Evolutionary conservation across 805 yeast species (phyloP).

Genomic region (Aciculoconidium aculeatum): DNA sequence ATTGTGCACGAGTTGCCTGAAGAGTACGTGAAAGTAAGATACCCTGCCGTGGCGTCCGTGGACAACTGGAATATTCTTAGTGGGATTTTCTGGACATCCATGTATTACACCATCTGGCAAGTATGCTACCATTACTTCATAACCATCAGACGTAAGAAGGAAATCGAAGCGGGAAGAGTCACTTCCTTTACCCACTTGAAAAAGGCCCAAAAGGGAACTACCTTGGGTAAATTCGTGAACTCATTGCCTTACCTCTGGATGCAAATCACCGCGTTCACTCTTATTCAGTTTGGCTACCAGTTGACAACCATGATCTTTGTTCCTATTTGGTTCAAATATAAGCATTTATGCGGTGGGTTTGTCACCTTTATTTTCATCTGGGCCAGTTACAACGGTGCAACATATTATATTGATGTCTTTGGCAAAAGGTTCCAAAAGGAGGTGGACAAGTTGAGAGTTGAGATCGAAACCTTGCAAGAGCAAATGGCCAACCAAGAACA

Average conservation of each 20-base stretch:
- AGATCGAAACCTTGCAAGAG: constrained; percentile 58
- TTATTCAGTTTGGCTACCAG: constrained; percentile 85
- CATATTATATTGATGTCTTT: constrained; percentile 86
- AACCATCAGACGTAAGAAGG: constrained; percentile 69
- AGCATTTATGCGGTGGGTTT: constrained; percentile 60
- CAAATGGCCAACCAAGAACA: no score
- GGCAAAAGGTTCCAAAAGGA: constrained; percentile 89
- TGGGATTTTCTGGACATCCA: constrained; percentile 73
- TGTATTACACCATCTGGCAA: constrained; percentile 88
- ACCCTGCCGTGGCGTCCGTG: constrained; percentile 73
- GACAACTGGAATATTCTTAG: constrained; percentile 61
- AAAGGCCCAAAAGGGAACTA: constrained; percentile 57
- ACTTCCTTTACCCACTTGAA: constrained; percentile 86
- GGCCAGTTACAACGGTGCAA: constrained; percentile 92
- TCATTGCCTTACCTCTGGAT: constrained; percentile 72
- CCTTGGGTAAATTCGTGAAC: constrained; percentile 73
- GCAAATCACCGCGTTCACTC: constrained; percentile 81
- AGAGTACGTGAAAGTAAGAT: constrained; percentile 49
- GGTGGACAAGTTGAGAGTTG: constrained; percentile 62
- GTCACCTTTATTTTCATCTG: constrained; percentile 65
- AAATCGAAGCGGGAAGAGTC: constrained; percentile 78
- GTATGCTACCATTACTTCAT: constrained; percentile 85
- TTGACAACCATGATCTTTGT: constrained; percentile 80
- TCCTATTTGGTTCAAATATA: constrained; percentile 79
- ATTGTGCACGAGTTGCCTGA: constrained; percentile 71